A percentile compares a stretch with the other conserved stretches of the same genome.
These are phyloP conservation scores for Alternaria longipes DNA, from an alignment of 2,329 filamentous ascomycete species.

Conservation along the genomic window DNA sequence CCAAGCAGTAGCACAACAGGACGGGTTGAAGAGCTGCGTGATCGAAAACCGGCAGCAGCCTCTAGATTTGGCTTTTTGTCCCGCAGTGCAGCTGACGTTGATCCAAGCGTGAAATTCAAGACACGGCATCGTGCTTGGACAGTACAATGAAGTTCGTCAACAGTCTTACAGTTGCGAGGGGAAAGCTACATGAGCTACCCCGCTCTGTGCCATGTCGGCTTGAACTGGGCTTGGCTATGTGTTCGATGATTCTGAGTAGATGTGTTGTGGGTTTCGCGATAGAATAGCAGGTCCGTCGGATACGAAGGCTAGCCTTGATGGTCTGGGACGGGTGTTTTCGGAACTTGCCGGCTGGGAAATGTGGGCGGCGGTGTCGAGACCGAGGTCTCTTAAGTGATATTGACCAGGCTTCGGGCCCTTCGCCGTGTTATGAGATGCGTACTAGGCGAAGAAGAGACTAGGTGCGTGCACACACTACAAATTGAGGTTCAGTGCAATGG, in stretches of 20 bases:
- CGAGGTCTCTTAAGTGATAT: constrained; percentile 6
- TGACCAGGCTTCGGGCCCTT: constrained; percentile 17
- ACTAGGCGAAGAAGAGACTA: constrained; percentile 23
- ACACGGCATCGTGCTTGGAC: constrained; percentile 13
- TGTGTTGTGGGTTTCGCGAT: not conserved
- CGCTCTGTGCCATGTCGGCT: constrained; percentile 14
- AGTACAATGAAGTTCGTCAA: constrained; percentile 15
- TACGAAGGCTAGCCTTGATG: not conserved
- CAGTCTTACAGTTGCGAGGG: constrained; percentile 16
- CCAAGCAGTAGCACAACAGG: constrained; percentile 8
- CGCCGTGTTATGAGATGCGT: constrained; percentile 18
- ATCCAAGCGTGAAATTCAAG: constrained; percentile 15
- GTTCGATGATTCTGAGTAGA: not conserved
- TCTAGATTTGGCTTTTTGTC: constrained; percentile 5
- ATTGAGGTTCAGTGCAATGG: constrained; percentile 13
- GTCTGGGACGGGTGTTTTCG: not conserved
- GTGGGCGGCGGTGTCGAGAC: constrained; percentile 1
- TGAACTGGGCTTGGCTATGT: constrained; percentile 3
- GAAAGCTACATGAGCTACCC: constrained; percentile 13
- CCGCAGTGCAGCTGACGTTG: constrained; percentile 22
- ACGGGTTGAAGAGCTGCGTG: constrained; percentile 10
- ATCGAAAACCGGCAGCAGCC: constrained; percentile 7
- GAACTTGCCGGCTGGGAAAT: constrained; percentile 3
- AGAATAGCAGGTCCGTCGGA: not conserved
- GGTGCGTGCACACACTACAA: constrained; percentile 17